A percentile compares a stretch with the other conserved stretches of the same genome.
These are phyloP conservation scores for Pyrenula aspistea DNA, from an alignment of 495 filamentous ascomycete genomes.

Conservation along the genomic window DNA sequence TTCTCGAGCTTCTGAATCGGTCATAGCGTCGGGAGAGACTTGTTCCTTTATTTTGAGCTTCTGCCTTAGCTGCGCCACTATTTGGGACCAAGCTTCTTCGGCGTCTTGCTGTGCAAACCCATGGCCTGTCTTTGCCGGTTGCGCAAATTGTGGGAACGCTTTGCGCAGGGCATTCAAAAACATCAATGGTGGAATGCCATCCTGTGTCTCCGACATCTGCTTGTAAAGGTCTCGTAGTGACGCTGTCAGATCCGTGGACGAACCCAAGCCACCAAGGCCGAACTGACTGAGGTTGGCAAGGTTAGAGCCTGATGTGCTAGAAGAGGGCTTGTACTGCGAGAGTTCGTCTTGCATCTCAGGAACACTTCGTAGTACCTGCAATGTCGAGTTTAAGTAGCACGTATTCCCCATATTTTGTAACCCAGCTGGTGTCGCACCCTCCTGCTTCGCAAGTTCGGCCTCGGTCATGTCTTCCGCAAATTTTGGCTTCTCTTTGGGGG, in stretches of 20 bases:
- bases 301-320: conserved; percentile 17
- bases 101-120: conserved; percentile 95
- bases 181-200: conserved; percentile 71
- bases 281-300: conserved; percentile 41
- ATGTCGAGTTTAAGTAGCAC: conserved; percentile 94
- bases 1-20: conserved; percentile 21
- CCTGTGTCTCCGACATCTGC: conserved; percentile 85
- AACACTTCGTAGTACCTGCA: conserved; percentile 78
- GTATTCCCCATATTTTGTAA: conserved; percentile 92
- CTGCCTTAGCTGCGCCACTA: conserved; percentile 70
- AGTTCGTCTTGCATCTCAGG: conserved; percentile 85
- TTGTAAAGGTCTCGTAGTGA: conserved; percentile 82
- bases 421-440: conserved; percentile 78
- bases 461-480: conserved; percentile 98
- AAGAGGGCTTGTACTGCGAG: conserved; percentile 45
- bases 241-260: conserved; percentile 61
- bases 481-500: conserved; percentile 68
- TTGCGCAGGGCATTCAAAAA: conserved; percentile 75
- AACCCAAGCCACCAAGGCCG: conserved; percentile 46
- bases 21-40: conserved; percentile 3
- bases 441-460: conserved; percentile 71
- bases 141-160: conserved; percentile 87
- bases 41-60: conserved; percentile 57
- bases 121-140: conserved; percentile 64
- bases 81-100: conserved; percentile 97